Evolutionary conservation across 1,284 basidiomycete species (phyloP).

Genomic region (Boletus sp.): DNA sequence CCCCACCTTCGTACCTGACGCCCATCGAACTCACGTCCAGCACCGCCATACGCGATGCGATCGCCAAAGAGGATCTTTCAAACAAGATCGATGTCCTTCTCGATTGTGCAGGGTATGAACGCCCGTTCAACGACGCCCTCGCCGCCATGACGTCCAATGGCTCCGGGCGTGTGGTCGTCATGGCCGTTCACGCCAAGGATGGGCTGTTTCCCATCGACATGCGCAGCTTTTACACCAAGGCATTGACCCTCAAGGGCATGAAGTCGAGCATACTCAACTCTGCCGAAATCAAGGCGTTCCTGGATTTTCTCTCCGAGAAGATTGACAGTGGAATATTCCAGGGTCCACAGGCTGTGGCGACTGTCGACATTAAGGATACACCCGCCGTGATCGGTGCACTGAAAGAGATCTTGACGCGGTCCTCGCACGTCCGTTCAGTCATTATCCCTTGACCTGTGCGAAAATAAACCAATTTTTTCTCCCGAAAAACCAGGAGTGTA

Average conservation of each 20-base stretch:
- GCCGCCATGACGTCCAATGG: conserved; percentile 33
- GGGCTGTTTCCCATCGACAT: conserved; percentile 30
- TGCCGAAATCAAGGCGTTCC: conserved; percentile 28
- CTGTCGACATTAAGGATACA: conserved; percentile 22
- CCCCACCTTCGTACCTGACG: conserved; percentile 26
- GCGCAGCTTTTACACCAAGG: conserved; percentile 33
- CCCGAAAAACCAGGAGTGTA: not conserved
- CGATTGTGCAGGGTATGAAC: conserved; percentile 34
- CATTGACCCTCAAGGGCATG: conserved; percentile 33
- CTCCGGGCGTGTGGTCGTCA: conserved; percentile 33
- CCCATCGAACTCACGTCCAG: conserved; percentile 32
- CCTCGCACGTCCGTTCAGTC: conserved; percentile 30
- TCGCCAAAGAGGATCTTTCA: conserved; percentile 25
- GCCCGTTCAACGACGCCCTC: conserved; percentile 34
- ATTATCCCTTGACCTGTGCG: conserved; percentile 21
- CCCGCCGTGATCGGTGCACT: conserved; percentile 21
- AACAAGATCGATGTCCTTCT: conserved; percentile 34
- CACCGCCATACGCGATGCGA: conserved; percentile 30
- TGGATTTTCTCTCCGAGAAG: conserved; percentile 30
- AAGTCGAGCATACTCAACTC: conserved; percentile 26
- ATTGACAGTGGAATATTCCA: conserved; percentile 29
- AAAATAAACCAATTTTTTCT: no score
- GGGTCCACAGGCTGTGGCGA: conserved; percentile 27
- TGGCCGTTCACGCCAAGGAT: conserved; percentile 35
- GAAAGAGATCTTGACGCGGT: conserved; percentile 24